phyloP scores from a whole-genome alignment of 169 alveolate species.

The Miamiensis avidus region DNA sequence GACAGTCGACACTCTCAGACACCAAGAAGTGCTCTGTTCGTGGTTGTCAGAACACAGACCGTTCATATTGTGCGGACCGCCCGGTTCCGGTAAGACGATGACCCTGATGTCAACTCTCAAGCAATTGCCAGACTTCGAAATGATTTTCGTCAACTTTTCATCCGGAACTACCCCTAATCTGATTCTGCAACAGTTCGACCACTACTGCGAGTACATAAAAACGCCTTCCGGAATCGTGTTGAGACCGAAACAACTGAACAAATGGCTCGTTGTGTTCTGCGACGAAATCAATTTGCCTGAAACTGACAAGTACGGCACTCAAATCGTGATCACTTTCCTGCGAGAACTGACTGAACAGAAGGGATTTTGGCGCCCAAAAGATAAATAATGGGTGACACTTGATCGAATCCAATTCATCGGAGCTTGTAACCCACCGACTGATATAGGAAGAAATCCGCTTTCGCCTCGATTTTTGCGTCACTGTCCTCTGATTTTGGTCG shows the following conservation, averaged over 20 bases:
- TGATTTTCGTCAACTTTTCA: slow-evolving; percentile 95
- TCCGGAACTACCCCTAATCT: slow-evolving; percentile 95
- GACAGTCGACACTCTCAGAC: slow-evolving; percentile 97
- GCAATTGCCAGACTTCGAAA: slow-evolving; percentile 92
- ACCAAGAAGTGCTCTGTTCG: slow-evolving; percentile 92
- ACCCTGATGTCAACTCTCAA: slow-evolving; percentile 95
- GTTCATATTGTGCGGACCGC: slow-evolving; percentile 98
- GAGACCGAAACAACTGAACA: slow-evolving; percentile 94
- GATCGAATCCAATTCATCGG: slow-evolving; percentile 98
- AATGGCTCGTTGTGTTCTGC: slow-evolving; percentile 97
- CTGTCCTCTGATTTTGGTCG: slow-evolving; percentile 95
- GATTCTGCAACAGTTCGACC: slow-evolving; percentile 93
- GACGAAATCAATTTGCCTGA: slow-evolving; percentile 98
- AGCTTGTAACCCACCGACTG: slow-evolving; percentile 99
- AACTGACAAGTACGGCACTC: slow-evolving; percentile 98
- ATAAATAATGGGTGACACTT: slow-evolving; percentile 91
- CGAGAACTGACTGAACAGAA: slow-evolving; percentile 95
- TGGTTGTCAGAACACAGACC: slow-evolving; percentile 96
- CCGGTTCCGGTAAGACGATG: slow-evolving; percentile 98
- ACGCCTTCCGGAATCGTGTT: slow-evolving; percentile 91
- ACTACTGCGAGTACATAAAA: slow-evolving; percentile 95
- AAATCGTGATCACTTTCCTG: slow-evolving; percentile 94
- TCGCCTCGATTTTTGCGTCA: slow-evolving; percentile 95
- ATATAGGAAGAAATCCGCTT: slow-evolving; percentile 97
- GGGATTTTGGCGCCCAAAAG: slow-evolving; percentile 96